Conservation (phyloP, 495 filamentous ascomycete species). For the Aspergillus egyptiacus region DNA sequence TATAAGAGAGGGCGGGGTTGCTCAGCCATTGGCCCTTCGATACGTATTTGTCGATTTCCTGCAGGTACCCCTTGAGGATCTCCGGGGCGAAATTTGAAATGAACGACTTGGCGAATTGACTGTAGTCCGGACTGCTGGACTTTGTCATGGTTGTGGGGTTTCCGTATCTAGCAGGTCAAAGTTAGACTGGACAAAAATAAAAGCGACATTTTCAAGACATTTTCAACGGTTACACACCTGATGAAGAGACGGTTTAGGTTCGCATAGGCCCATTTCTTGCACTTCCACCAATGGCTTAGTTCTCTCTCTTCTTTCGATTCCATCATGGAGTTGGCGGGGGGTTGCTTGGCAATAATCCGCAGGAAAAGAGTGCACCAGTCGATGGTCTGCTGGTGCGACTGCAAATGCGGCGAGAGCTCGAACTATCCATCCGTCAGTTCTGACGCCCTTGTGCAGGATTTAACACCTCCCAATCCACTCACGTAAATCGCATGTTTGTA, state of each 20-base stretch:
- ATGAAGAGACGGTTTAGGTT: slow-evolving; percentile 95
- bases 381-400: slow-evolving; percentile 74
- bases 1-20: slow-evolving; percentile 86
- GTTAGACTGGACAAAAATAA: slow-evolving; percentile 1
- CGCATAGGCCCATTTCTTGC: slow-evolving; percentile 98
- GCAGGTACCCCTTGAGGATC: slow-evolving; percentile 87
- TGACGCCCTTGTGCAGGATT: not conserved
- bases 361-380: slow-evolving; percentile 95
- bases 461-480: slow-evolving; percentile 31
- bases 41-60: slow-evolving; percentile 95
- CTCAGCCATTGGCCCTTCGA: slow-evolving; percentile 91
- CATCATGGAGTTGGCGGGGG: slow-evolving; percentile 68
- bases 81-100: slow-evolving; percentile 87
- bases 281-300: slow-evolving; percentile 97
- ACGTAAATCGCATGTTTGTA: slow-evolving; percentile 98
- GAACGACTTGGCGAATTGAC: slow-evolving; percentile 80
- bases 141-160: slow-evolving; percentile 67
- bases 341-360: slow-evolving; percentile 76
- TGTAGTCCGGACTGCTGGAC: slow-evolving; percentile 62
- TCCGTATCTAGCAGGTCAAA: slow-evolving; percentile 61
- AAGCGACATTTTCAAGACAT: too few species aligned
- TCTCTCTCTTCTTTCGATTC: slow-evolving; percentile 86
- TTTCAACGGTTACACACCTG: slow-evolving; percentile 49
- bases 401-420: slow-evolving; percentile 72
- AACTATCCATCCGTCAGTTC: slow-evolving; percentile 52